phyloP scores from a whole-genome alignment of 2,329 filamentous ascomycete species.

The Volutella citrinella region DNA sequence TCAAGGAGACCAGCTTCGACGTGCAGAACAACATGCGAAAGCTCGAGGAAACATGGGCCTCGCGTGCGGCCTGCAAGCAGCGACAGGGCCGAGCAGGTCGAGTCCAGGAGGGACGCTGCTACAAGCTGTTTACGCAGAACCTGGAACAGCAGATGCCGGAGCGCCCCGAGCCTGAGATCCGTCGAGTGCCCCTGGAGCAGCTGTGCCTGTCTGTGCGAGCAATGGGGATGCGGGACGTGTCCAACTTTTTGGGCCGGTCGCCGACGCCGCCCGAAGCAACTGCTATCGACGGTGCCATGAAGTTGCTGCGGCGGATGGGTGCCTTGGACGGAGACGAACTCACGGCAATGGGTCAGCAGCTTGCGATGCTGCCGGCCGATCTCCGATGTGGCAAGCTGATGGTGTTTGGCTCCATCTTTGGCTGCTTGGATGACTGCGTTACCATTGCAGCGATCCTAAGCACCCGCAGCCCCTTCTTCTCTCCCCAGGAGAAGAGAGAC shows the following conservation, averaged over 20 bases:
- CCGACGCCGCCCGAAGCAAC: constrained; percentile 83
- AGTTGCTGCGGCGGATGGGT: constrained; percentile 78
- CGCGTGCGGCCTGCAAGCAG: constrained; percentile 89
- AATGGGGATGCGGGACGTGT: constrained; percentile 86
- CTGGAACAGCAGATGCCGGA: constrained; percentile 85
- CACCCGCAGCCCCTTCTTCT: constrained; percentile 80
- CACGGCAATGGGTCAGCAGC: constrained; percentile 85
- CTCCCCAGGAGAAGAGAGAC: constrained; percentile 78
- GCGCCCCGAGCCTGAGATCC: constrained; percentile 89
- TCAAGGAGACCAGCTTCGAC: constrained; percentile 96
- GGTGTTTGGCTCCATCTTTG: constrained; percentile 92
- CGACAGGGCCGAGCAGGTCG: constrained; percentile 88
- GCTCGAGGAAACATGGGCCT: constrained; percentile 93
- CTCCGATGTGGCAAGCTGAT: constrained; percentile 91
- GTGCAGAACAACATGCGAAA: constrained; percentile 90
- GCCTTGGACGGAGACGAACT: constrained; percentile 82
- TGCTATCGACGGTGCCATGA: constrained; percentile 83
- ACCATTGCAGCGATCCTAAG: constrained; percentile 93
- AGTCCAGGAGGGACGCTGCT: constrained; percentile 87
- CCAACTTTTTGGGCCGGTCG: constrained; percentile 76
- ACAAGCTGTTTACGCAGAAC: constrained; percentile 88
- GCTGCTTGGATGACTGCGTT: constrained; percentile 83
- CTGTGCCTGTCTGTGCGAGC: constrained; percentile 91
- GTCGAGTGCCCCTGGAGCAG: constrained; percentile 88
- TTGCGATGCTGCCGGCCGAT: constrained; percentile 94